Evolutionary conservation across 306 rosid genomes (phyloP).

Genomic region (Delonix regia): DNA sequence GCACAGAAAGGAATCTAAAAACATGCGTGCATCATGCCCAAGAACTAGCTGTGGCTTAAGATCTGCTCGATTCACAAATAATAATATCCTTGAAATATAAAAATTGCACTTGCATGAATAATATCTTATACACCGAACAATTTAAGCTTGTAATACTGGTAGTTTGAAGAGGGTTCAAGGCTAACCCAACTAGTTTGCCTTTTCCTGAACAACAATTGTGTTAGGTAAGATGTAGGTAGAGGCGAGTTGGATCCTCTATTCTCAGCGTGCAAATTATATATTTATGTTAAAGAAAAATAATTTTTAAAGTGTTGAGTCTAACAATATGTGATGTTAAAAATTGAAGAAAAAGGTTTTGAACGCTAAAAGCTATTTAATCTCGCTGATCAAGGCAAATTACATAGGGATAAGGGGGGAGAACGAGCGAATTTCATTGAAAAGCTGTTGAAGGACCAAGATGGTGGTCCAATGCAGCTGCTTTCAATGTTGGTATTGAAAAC

Average conservation of each 20-base stretch:
- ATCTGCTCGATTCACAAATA: not conserved
- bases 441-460: not conserved
- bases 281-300: too few species aligned
- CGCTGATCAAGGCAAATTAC: not conserved
- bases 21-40: constrained; percentile 23
- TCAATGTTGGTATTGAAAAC: not conserved
- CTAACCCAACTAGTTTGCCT: not conserved
- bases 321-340: too few species aligned
- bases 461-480: not conserved
- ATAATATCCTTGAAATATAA: not conserved
- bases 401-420: not conserved
- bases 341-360: too few species aligned
- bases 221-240: too few species aligned
- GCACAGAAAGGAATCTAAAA: constrained; percentile 20
- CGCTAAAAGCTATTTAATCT: too few species aligned
- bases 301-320: too few species aligned
- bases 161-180: not conserved
- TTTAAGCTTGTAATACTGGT: not conserved
- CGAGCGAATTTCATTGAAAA: not conserved
- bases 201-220: not conserved
- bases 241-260: too few species aligned
- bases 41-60: not conserved
- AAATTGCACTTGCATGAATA: not conserved
- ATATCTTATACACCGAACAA: not conserved
- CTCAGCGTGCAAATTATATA: too few species aligned